Conservation (phyloP, 371 early-diverging fungal species). For the Spraguea lophii region DNA sequence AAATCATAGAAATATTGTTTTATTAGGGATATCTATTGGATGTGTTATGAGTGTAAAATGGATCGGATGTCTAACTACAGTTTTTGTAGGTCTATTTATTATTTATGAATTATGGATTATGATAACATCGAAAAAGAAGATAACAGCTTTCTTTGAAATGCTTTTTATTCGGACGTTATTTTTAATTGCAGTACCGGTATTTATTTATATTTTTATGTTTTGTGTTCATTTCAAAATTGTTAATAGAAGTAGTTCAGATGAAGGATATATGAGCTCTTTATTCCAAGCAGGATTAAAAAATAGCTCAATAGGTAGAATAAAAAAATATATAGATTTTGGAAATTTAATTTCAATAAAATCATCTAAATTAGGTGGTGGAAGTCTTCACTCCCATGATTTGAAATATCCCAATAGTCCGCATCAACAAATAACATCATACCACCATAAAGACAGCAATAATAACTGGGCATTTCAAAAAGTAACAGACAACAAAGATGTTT, state of each 20-base stretch:
- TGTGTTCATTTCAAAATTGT: slow-evolving; percentile 70
- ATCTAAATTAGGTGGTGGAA: slow-evolving; percentile 63
- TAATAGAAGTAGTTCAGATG: slow-evolving; percentile 66
- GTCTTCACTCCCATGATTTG: slow-evolving; percentile 81
- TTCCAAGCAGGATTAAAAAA: slow-evolving; percentile 81
- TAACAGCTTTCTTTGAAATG: slow-evolving; percentile 59
- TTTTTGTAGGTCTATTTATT: slow-evolving; percentile 74
- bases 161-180: slow-evolving; percentile 42
- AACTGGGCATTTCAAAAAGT: slow-evolving; percentile 54
- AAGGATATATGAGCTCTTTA: slow-evolving; percentile 84
- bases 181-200: slow-evolving; percentile 62
- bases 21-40: slow-evolving; percentile 72
- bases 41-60: slow-evolving; percentile 74
- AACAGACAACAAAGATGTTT: slow-evolving; percentile 12
- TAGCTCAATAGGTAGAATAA: slow-evolving; percentile 56
- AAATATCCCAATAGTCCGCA: slow-evolving; percentile 58
- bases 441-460: slow-evolving; percentile 85
- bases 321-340: slow-evolving; percentile 74
- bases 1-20: slow-evolving; percentile 50
- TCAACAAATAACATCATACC: slow-evolving; percentile 85
- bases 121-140: slow-evolving; percentile 51
- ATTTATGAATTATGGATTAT: slow-evolving; percentile 71
- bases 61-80: slow-evolving; percentile 86
- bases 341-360: slow-evolving; percentile 70
- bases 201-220: slow-evolving; percentile 69